Conservation (phyloP, 495 filamentous ascomycete species). For the Choiromyces venosus region DNA sequence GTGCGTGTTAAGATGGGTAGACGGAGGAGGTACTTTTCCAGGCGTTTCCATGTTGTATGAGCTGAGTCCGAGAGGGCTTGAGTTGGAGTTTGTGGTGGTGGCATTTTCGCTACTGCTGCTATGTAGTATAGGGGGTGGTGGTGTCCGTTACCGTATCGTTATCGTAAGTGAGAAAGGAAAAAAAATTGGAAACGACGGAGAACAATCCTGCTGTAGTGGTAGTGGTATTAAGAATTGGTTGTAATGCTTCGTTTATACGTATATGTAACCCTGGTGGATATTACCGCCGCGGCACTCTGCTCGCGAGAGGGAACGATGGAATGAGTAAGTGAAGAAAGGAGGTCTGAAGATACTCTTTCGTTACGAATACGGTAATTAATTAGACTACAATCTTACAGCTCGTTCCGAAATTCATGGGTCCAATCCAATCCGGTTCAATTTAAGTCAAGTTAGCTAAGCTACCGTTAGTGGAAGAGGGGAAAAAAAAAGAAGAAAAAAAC, state of each 20-base stretch:
- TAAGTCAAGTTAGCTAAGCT: not conserved
- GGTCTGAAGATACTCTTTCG: not conserved
- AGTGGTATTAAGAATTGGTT: not conserved
- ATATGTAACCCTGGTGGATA: not conserved
- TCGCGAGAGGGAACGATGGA: not conserved
- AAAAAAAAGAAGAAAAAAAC: too few relatives aligned
- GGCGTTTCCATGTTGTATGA: conserved; percentile 22
- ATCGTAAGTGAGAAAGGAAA: conserved; percentile 2
- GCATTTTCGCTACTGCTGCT: conserved; percentile 14
- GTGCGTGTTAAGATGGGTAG: conserved; percentile 82
- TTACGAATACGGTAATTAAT: too few relatives aligned
- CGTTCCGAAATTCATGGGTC: not conserved
- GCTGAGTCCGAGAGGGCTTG: conserved; percentile 10
- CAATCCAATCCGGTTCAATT: not conserved
- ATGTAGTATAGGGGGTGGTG: conserved; percentile 5
- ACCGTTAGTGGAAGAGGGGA: not conserved
- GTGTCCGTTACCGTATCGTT: not conserved
- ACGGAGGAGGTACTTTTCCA: conserved; percentile 64
- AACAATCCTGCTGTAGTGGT: too few relatives aligned
- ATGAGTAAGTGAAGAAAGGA: not conserved
- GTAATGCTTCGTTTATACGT: not conserved
- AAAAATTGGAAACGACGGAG: too few relatives aligned
- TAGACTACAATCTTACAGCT: not conserved
- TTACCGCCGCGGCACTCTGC: not conserved
- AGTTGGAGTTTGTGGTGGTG: conserved; percentile 18